phyloP scores from a whole-genome alignment of 1,284 basidiomycete species.

The Hymenochaete sp. region DNA sequence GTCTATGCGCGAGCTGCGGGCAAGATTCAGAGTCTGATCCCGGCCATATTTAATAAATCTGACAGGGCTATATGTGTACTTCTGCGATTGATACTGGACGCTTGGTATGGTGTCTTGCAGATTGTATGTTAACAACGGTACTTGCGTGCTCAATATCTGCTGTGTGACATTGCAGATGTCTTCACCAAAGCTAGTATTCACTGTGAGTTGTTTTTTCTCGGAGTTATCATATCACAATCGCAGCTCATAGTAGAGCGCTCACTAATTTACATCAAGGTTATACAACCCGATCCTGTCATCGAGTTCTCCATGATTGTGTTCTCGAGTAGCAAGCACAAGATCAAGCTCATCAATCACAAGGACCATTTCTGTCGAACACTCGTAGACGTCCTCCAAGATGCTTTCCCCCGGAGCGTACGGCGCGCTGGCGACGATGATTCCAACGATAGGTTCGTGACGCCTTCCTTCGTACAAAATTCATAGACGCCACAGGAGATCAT shows the following conservation, averaged over 20 bases:
- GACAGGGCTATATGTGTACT: constrained; percentile 43
- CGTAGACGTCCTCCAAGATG: constrained; percentile 33
- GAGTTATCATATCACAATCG: too few species aligned
- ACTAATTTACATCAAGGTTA: too few species aligned
- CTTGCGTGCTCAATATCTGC: constrained; percentile 13
- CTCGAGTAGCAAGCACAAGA: constrained; percentile 43
- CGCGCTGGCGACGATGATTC: constrained; percentile 12
- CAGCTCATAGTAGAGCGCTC: too few species aligned
- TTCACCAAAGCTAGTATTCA: constrained; percentile 52
- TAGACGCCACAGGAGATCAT: too few species aligned
- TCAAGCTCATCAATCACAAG: constrained; percentile 54
- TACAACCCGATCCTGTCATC: constrained; percentile 36
- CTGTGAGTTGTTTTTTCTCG: too few species aligned
- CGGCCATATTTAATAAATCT: constrained; percentile 4
- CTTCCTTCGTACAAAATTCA: not conserved
- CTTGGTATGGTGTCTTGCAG: constrained; percentile 34
- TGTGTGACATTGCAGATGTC: constrained; percentile 24
- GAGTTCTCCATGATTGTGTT: constrained; percentile 57
- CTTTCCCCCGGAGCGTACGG: constrained; percentile 10
- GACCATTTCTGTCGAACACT: constrained; percentile 40
- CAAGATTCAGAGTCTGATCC: too few species aligned
- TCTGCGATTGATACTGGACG: constrained; percentile 51
- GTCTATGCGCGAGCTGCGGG: too few species aligned
- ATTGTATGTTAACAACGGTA: not conserved
- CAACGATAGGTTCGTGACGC: constrained; percentile 11